Evolutionary conservation across 768 basidiomycete species (phyloP).

Genomic region (Crucibulum laeve): DNA sequence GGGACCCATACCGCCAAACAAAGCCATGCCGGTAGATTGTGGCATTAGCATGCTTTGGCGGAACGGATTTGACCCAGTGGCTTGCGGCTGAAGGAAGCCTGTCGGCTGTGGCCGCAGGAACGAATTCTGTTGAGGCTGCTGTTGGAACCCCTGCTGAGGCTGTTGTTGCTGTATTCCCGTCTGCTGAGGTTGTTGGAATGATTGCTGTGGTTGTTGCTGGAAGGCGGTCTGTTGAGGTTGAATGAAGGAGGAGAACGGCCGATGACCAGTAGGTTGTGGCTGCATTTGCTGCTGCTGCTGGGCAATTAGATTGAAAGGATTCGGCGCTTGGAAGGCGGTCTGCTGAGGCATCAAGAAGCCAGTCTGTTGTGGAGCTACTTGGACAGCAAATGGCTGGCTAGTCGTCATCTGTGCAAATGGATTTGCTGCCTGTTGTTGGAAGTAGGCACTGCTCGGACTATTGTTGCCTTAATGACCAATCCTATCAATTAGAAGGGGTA

Average conservation of each 20-base stretch:
- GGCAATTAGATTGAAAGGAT: slow-evolving; percentile 40
- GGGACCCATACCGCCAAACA: slow-evolving; percentile 29
- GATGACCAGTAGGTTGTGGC: slow-evolving; percentile 40
- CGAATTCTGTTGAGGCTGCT: slow-evolving; percentile 23
- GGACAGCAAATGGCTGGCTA: slow-evolving; percentile 41
- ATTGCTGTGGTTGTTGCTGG: slow-evolving; percentile 21
- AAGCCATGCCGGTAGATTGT: slow-evolving; percentile 55
- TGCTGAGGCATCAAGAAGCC: slow-evolving; percentile 52
- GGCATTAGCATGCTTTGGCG: slow-evolving; percentile 72
- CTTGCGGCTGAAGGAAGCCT: slow-evolving; percentile 46
- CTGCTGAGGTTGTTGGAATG: slow-evolving; percentile 37
- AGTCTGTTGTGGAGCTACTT: slow-evolving; percentile 48
- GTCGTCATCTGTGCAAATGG: slow-evolving; percentile 68
- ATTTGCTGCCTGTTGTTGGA: slow-evolving; percentile 64
- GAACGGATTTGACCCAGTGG: slow-evolving; percentile 78
- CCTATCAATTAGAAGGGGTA: slow-evolving; percentile 4
- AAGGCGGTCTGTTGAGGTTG: slow-evolving; percentile 24
- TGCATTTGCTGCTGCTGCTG: slow-evolving; percentile 26
- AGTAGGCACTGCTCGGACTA: slow-evolving; percentile 22
- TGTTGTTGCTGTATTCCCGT: slow-evolving; percentile 22
- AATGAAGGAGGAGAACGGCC: slow-evolving; percentile 40
- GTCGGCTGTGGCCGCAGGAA: slow-evolving; percentile 18
- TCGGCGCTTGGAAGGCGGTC: slow-evolving; percentile 34
- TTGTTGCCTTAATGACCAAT: not conserved
- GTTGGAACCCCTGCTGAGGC: too few species aligned